Evolutionary conservation across 2,329 filamentous ascomycete genomes (phyloP).

Genomic region (Ilyonectria destructans): DNA sequence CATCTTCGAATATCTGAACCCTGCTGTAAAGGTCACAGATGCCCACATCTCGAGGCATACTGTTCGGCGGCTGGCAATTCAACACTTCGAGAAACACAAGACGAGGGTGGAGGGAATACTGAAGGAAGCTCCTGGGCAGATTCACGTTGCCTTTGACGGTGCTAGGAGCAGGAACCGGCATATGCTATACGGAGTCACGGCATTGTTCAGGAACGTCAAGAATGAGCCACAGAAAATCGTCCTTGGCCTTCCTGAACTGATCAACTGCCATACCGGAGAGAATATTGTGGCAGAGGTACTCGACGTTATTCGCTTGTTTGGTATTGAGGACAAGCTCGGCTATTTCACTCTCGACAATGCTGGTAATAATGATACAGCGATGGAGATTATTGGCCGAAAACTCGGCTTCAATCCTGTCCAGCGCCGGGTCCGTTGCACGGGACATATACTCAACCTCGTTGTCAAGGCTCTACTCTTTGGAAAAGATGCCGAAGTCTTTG

Average conservation of each 20-base stretch:
- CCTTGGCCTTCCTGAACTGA: constrained; percentile 29
- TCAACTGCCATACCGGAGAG: constrained; percentile 13
- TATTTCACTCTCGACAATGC: constrained; percentile 30
- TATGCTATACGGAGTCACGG: constrained; percentile 30
- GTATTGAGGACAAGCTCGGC: background rate
- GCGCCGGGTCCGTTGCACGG: constrained; percentile 20
- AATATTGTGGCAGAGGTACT: constrained; percentile 31
- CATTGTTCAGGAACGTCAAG: constrained; percentile 23
- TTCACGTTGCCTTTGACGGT: constrained; percentile 36
- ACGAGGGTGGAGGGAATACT: background rate
- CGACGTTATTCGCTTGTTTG: constrained; percentile 9
- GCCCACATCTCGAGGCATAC: background rate
- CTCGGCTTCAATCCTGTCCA: constrained; percentile 12
- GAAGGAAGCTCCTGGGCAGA: background rate
- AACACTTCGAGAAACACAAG: background rate
- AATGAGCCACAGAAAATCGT: constrained; percentile 25
- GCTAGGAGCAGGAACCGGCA: constrained; percentile 23
- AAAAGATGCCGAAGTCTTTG: constrained; percentile 22
- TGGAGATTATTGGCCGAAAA: constrained; percentile 21
- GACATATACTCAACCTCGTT: constrained; percentile 26
- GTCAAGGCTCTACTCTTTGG: constrained; percentile 27
- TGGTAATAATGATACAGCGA: constrained; percentile 27
- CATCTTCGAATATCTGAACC: constrained; percentile 6
- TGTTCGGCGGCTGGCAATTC: background rate
- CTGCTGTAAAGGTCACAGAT: background rate